These are phyloP conservation scores for Cyclostephanos invisitatus DNA, from an alignment of 108 stramenopile genomes.

Conservation along the genomic window DNA sequence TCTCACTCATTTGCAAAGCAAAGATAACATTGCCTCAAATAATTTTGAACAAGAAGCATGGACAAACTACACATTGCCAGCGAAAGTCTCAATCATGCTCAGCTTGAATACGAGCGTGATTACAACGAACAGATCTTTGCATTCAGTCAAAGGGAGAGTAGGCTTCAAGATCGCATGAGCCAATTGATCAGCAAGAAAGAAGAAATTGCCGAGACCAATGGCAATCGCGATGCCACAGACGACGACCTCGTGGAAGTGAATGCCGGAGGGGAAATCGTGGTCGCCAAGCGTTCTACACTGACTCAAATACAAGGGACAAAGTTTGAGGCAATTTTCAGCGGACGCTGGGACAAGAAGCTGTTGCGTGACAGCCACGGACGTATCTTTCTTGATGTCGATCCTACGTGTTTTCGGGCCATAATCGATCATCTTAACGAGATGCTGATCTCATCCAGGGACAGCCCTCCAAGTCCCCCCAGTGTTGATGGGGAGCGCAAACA, in stretches of 20 bases:
- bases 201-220: background rate
- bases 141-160: background rate
- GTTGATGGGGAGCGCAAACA: slow-evolving; percentile 29
- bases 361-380: slow-evolving; percentile 12
- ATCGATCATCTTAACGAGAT: slow-evolving; percentile 19
- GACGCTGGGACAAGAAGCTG: slow-evolving; percentile 20
- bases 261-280: slow-evolving; percentile 11
- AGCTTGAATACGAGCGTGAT: too few species aligned
- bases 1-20: too few species aligned
- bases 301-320: slow-evolving; percentile 18
- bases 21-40: too few species aligned
- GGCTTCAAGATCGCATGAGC: background rate
- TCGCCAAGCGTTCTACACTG: slow-evolving; percentile 6
- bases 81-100: slow-evolving; percentile 5
- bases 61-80: background rate
- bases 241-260: slow-evolving; percentile 19
- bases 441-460: slow-evolving; percentile 1
- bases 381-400: slow-evolving; percentile 28
- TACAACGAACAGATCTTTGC: too few species aligned
- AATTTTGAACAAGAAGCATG: background rate
- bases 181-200: background rate
- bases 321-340: slow-evolving; percentile 22
- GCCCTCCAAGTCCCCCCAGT: slow-evolving; percentile 10
- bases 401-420: background rate
- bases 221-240: slow-evolving; percentile 12